Conservation (phyloP, 2,329 filamentous ascomycete species). For the Aspergillus eucalypticola region DNA sequence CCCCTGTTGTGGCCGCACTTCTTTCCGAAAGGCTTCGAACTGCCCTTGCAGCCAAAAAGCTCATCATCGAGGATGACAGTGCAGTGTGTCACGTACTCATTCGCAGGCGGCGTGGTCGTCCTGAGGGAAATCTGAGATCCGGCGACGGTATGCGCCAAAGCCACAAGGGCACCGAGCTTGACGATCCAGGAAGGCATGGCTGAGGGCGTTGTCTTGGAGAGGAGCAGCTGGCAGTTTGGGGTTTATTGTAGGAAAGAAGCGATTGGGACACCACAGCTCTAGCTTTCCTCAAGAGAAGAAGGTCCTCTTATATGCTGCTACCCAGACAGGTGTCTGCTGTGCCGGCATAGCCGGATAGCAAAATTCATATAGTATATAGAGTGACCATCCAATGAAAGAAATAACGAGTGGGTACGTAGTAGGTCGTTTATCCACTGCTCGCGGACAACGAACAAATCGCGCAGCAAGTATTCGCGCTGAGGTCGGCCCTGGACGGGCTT, state of each 20-base stretch:
- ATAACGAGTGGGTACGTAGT: neutral
- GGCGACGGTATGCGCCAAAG: conserved; percentile 17
- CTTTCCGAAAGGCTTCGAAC: conserved; percentile 17
- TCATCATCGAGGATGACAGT: conserved; percentile 17
- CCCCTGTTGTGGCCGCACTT: conserved; percentile 28
- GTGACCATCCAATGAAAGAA: neutral
- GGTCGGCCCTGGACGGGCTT: neutral
- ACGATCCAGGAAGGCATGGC: conserved; percentile 16
- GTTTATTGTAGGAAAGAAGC: neutral
- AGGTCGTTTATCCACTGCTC: neutral
- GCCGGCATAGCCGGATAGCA: neutral
- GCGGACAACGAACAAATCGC: neutral
- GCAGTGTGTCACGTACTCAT: conserved; percentile 16
- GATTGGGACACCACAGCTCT: neutral
- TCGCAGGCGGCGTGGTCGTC: conserved; percentile 17
- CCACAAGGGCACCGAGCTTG: conserved; percentile 15
- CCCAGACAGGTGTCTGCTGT: neutral
- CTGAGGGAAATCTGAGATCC: conserved; percentile 16
- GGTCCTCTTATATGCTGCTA: neutral
- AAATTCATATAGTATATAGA: neutral
- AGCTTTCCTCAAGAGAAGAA: neutral
- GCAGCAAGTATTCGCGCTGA: neutral
- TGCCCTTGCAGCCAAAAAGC: conserved; percentile 20
- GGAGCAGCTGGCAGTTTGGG: neutral
- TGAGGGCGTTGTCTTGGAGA: neutral